Conservation (phyloP, 352 stramenopile genomes). For the Globisporangium abappressorium region DNA sequence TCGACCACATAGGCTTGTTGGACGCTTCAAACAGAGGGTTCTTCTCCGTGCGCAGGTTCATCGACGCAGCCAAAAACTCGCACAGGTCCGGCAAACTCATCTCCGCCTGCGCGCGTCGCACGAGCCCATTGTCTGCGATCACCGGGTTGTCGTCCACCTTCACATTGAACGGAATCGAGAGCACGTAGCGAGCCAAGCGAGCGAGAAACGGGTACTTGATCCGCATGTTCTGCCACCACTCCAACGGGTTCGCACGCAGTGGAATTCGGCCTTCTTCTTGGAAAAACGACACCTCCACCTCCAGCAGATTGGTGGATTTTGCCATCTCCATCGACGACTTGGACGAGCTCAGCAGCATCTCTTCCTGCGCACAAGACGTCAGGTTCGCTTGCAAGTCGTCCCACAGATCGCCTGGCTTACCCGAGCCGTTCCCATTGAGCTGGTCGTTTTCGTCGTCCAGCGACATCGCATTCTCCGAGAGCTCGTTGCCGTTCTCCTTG, state of each 20-base stretch:
- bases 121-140: constrained; percentile 36
- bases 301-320: constrained; percentile 73
- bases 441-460: constrained; percentile 37
- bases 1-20: constrained; percentile 56
- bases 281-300: constrained; percentile 79
- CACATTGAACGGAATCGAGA: constrained; percentile 59
- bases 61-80: constrained; percentile 44
- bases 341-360: constrained; percentile 63
- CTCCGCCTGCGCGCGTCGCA: constrained; percentile 31
- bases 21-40: constrained; percentile 35
- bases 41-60: constrained; percentile 57
- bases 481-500: constrained; percentile 42
- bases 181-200: constrained; percentile 56
- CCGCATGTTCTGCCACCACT: constrained; percentile 75
- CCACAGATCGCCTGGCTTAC: constrained; percentile 37
- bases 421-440: constrained; percentile 21
- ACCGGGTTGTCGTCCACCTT: constrained; percentile 52
- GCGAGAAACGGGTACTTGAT: constrained; percentile 82
- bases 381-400: constrained; percentile 77
- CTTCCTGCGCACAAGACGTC: constrained; percentile 64
- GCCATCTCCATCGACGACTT: constrained; percentile 66
- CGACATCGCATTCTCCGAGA: constrained; percentile 30
- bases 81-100: constrained; percentile 43
- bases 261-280: constrained; percentile 62
- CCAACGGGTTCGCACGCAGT: constrained; percentile 58